Evolutionary conservation across 2,329 filamentous ascomycete species (phyloP).

Genomic region (Ophiostoma angusticollis): DNA sequence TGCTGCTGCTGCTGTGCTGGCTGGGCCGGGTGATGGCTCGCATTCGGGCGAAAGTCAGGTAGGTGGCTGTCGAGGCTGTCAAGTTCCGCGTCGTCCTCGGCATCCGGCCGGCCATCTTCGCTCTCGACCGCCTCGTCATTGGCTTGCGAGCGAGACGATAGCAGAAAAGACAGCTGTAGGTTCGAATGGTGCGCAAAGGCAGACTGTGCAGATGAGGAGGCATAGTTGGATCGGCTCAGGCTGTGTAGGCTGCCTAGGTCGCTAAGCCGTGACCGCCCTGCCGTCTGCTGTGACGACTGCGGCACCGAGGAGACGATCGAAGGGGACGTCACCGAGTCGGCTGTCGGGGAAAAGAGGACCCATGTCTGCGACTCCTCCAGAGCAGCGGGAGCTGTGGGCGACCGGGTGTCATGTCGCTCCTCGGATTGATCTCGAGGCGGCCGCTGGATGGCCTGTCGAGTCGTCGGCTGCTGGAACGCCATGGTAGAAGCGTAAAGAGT

Average conservation of each 20-base stretch:
- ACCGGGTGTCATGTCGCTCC: constrained; percentile 2
- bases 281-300: constrained; percentile 47
- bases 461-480: constrained; percentile 16
- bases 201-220: constrained; percentile 5
- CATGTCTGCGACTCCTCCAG: constrained; percentile 74
- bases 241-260: constrained; percentile 71
- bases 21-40: too few species aligned
- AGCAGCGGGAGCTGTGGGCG: constrained; percentile 1
- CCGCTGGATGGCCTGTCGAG: constrained; percentile 38
- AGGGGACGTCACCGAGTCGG: constrained; percentile 46
- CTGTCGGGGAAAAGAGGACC: constrained; percentile 80
- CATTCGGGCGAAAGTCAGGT: constrained; percentile 60
- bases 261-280: constrained; percentile 61
- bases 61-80: constrained; percentile 90
- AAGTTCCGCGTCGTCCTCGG: constrained; percentile 63
- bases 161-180: constrained; percentile 19
- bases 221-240: constrained; percentile 43
- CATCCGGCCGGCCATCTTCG: constrained; percentile 25
- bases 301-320: constrained; percentile 54
- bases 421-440: constrained; percentile 22
- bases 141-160: constrained; percentile 7
- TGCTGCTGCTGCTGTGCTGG: constrained; percentile 19
- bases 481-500: constrained; percentile 1
- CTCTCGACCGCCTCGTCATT: constrained; percentile 5
- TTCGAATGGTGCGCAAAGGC: constrained; percentile 17